These are phyloP conservation scores for Apophysomyces elegans DNA, from an alignment of 371 early-diverging fungal genomes.

Conservation along the genomic window DNA sequence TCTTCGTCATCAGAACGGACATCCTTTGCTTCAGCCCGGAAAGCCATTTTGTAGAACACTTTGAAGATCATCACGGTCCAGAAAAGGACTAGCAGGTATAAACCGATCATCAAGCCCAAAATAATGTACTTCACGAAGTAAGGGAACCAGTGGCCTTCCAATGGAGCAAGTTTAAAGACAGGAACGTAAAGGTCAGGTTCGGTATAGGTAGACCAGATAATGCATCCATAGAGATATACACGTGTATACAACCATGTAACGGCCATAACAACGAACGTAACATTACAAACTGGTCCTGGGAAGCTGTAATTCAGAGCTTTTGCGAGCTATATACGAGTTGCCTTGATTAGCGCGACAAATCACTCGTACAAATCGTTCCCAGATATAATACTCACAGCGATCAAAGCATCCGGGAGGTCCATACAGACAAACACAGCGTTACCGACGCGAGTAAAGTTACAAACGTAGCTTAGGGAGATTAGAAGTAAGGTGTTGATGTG, in stretches of 20 bases:
- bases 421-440: slow-evolving; percentile 78
- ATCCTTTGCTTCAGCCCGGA: slow-evolving; percentile 59
- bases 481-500: slow-evolving; percentile 75
- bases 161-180: slow-evolving; percentile 47
- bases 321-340: slow-evolving; percentile 46
- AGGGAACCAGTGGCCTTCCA: slow-evolving; percentile 52
- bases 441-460: slow-evolving; percentile 78
- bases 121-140: slow-evolving; percentile 55
- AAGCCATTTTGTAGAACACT: slow-evolving; percentile 62
- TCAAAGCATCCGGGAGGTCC: slow-evolving; percentile 79
- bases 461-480: slow-evolving; percentile 64
- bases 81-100: slow-evolving; percentile 57
- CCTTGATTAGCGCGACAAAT: background rate
- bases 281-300: slow-evolving; percentile 56
- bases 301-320: slow-evolving; percentile 63
- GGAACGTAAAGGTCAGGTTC: slow-evolving; percentile 52
- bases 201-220: slow-evolving; percentile 48
- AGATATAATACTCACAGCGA: slow-evolving; percentile 65
- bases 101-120: slow-evolving; percentile 44
- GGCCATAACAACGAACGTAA: slow-evolving; percentile 65
- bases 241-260: slow-evolving; percentile 79
- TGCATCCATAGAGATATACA: slow-evolving; percentile 59
- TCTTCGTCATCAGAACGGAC: slow-evolving; percentile 71
- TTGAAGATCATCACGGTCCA: slow-evolving; percentile 70
- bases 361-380: background rate